Conservation (phyloP, 352 stramenopile genomes). For the Plasmopara muralis region DNA sequence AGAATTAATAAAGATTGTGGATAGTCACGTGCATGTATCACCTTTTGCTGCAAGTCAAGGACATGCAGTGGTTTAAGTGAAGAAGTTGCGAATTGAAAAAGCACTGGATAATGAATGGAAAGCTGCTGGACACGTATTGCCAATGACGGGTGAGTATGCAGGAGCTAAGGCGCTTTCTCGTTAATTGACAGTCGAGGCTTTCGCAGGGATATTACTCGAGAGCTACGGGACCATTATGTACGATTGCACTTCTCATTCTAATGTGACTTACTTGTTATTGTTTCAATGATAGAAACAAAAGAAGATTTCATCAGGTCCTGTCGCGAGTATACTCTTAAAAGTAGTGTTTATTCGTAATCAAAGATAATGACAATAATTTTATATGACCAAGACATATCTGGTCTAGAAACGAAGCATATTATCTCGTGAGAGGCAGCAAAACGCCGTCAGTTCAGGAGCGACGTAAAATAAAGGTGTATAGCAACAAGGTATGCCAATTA, state of each 20-base stretch:
- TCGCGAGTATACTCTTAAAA: slow-evolving; percentile 36
- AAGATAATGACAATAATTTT: too few relatives aligned
- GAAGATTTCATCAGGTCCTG: slow-evolving; percentile 46
- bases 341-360: too few relatives aligned
- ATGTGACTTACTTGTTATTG: too few relatives aligned
- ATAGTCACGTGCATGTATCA: too few relatives aligned
- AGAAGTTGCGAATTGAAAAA: slow-evolving; percentile 17
- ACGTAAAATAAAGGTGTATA: too few relatives aligned
- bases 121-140: slow-evolving; percentile 45
- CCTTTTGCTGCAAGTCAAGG: neutral
- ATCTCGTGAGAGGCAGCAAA: too few relatives aligned
- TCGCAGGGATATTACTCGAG: slow-evolving; percentile 44
- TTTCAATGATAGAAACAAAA: slow-evolving; percentile 18
- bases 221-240: slow-evolving; percentile 35
- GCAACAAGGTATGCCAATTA: too few relatives aligned
- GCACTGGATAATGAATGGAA: slow-evolving; percentile 51
- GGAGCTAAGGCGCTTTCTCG: slow-evolving; percentile 42
- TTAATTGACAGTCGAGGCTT: slow-evolving; percentile 35
- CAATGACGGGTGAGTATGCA: slow-evolving; percentile 31
- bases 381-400: too few relatives aligned
- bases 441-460: too few relatives aligned
- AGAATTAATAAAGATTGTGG: too few relatives aligned
- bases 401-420: too few relatives aligned
- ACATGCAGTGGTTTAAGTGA: neutral
- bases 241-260: neutral